Evolutionary conservation across 805 yeast genomes (phyloP).

Genomic region (Tetrapisispora iriomotensis): DNA sequence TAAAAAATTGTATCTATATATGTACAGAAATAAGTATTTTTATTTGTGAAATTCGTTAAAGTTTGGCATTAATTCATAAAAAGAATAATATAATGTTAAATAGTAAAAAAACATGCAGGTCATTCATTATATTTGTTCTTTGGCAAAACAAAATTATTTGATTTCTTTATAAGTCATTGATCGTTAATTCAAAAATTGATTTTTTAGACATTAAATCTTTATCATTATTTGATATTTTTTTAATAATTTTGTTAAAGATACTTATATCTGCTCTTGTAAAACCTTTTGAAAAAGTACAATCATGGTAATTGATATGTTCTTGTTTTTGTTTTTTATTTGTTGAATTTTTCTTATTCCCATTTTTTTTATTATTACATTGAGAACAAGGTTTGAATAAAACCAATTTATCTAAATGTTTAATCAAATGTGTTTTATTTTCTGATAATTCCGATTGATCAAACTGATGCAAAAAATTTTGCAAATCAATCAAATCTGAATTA

Average conservation of each 20-base stretch:
- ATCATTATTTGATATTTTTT: background rate
- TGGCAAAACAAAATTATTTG: no score
- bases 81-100: no score
- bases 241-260: constrained; percentile 2
- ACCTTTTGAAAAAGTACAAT: constrained; percentile 54
- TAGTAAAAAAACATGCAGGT: no score
- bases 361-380: constrained; percentile 35
- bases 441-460: constrained; percentile 1
- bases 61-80: no score
- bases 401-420: constrained; percentile 27
- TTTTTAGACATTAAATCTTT: background rate
- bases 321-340: background rate
- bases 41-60: no score
- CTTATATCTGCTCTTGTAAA: constrained; percentile 24
- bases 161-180: background rate
- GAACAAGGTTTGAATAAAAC: constrained; percentile 47
- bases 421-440: constrained; percentile 3
- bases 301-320: no score
- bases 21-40: no score
- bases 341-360: background rate
- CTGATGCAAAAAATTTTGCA: background rate
- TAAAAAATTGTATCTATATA: no score
- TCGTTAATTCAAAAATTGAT: background rate
- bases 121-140: no score
- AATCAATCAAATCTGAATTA: background rate